These are phyloP conservation scores for Wallacemonas collosoma DNA, from an alignment of 208 protist genomes.

Conservation along the genomic window DNA sequence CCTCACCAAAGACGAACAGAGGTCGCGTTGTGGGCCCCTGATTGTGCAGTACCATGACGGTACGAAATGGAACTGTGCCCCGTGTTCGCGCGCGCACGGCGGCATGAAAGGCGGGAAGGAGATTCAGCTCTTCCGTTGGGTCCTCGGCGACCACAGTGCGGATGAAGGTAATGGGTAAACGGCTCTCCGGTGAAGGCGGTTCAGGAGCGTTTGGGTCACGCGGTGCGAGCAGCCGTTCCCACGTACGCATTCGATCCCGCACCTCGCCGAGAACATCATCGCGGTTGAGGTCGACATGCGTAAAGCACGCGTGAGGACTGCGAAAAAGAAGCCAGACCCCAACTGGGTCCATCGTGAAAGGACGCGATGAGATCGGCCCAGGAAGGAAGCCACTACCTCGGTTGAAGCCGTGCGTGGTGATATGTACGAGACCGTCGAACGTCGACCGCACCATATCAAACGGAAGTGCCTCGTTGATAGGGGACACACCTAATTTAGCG, in stretches of 20 bases:
- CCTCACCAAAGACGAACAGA: slow-evolving; percentile 37
- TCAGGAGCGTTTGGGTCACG: background rate
- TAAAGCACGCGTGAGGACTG: slow-evolving; percentile 78
- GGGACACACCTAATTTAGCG: slow-evolving; percentile 61
- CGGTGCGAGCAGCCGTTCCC: slow-evolving; percentile 47
- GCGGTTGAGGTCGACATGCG: slow-evolving; percentile 80
- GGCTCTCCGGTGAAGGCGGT: background rate
- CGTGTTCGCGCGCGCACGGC: slow-evolving; percentile 43
- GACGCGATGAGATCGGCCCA: slow-evolving; percentile 6
- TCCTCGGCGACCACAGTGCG: slow-evolving; percentile 76
- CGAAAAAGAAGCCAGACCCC: slow-evolving; percentile 81
- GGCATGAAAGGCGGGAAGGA: slow-evolving; percentile 58
- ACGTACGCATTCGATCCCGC: slow-evolving; percentile 49
- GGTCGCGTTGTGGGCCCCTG: slow-evolving; percentile 54
- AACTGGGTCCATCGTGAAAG: slow-evolving; percentile 61
- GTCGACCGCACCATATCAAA: slow-evolving; percentile 87
- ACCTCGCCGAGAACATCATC: slow-evolving; percentile 49
- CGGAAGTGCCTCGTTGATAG: slow-evolving; percentile 46
- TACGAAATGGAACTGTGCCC: slow-evolving; percentile 60
- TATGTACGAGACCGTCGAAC: slow-evolving; percentile 75
- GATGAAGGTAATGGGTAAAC: slow-evolving; percentile 61
- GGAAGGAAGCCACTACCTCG: slow-evolving; percentile 18
- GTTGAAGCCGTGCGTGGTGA: slow-evolving; percentile 51
- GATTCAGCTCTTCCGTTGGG: slow-evolving; percentile 55
- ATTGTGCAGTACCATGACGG: slow-evolving; percentile 76